Evolutionary conservation across 345 rosid genomes (phyloP), one percentile per base, ranked within the genome.

Genomic region (Salix exigua): DNA sequence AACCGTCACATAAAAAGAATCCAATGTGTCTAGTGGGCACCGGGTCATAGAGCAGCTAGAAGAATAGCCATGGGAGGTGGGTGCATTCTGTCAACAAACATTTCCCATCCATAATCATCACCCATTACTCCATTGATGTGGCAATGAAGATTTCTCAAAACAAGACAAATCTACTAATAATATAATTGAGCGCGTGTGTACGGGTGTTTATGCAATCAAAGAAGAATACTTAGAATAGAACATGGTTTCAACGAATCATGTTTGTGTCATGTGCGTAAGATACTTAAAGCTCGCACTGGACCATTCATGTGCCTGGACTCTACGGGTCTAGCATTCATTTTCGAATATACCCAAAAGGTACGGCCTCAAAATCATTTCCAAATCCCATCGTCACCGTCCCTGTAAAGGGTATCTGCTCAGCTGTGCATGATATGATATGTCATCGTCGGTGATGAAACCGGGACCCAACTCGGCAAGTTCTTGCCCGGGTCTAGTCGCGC

Each of bases 1-100:
- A 71, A 31, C 0, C 23, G 16, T 4, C 40, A 40, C 16, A 0
- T 4, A 50, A 40, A 62, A 68, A 60, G 82, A 71, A 75, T 75
- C 82, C 82, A 55, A 81, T 37, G 76, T 33, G 66, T 48, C 72
- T 25, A 65, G 68, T 33, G 38, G 66, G 72, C 61, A 68, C 61
- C 18, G 37, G 19, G 35, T 68, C 25, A 58, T 1, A 0, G 63
- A 58, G 9, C 63, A 58, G 61, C 26, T 55, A 21, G n/a, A 21
- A 8, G 61, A 55, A 7, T 55, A 55, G 28, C 63, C 60, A 7
- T 8, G 21, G 60, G 26, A 25, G 63, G 63, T 23, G 28, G 63
- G 16, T 21, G 7, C 1, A 19, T 0, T 8, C 23, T 53, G 60
- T 19, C 60, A 6, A 21, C 9, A 19, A 21, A 21, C 60, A 53